Evolutionary conservation across 2,329 filamentous ascomycete species (phyloP).

Genomic region (Huntiella bhutanensis): DNA sequence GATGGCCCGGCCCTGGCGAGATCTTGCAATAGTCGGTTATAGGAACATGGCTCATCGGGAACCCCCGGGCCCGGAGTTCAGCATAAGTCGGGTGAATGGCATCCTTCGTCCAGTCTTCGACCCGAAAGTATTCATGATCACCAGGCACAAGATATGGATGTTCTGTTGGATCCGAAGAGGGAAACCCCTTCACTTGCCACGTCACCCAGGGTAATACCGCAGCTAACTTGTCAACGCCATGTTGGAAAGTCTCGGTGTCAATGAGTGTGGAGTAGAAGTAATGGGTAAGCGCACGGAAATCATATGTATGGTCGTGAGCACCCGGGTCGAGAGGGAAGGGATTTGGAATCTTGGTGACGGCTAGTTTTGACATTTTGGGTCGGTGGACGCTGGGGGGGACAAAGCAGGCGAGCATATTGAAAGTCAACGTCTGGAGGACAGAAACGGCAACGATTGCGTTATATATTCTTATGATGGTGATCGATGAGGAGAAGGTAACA

Average conservation of each 20-base stretch:
- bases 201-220: slow-evolving; percentile 3
- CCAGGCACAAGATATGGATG: not conserved
- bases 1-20: not conserved
- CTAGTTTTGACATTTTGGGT: too few relatives aligned
- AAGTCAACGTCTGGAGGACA: too few relatives aligned
- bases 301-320: too few relatives aligned
- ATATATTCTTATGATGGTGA: too few relatives aligned
- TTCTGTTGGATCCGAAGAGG: not conserved
- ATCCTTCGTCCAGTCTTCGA: slow-evolving; percentile 1
- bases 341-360: too few relatives aligned
- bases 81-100: not conserved
- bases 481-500: too few relatives aligned
- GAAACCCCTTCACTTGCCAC: not conserved
- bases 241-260: not conserved
- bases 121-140: not conserved
- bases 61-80: not conserved
- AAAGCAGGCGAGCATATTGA: too few relatives aligned
- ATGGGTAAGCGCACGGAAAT: too few relatives aligned
- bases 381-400: too few relatives aligned
- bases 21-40: not conserved
- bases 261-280: not conserved
- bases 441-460: too few relatives aligned
- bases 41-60: not conserved
- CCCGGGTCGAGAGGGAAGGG: too few relatives aligned
- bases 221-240: not conserved